A percentile compares a stretch with the other conserved stretches of the same genome.
phyloP scores from a whole-genome alignment of 805 yeast species.

The Nakazawaea pomicola region DNA sequence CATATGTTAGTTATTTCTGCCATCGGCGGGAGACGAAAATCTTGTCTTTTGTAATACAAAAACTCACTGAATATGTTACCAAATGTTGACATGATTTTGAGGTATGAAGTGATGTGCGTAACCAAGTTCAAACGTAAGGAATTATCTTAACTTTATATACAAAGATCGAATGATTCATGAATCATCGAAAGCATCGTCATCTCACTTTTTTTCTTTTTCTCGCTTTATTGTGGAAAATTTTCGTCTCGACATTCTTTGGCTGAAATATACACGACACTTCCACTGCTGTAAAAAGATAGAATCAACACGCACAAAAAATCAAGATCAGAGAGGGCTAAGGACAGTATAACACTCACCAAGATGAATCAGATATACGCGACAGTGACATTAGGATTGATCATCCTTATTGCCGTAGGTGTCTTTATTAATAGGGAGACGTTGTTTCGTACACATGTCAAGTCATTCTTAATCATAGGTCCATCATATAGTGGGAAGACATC shows the following conservation, averaged over 20 bases:
- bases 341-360: background rate
- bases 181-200: conserved; percentile 3
- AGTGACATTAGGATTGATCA: conserved; percentile 12
- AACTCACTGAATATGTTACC: conserved; percentile 45
- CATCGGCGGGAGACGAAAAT: background rate
- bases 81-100: conserved; percentile 62
- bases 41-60: background rate
- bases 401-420: conserved; percentile 14
- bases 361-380: conserved; percentile 3
- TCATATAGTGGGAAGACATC: conserved; percentile 21
- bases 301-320: background rate
- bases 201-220: conserved; percentile 1
- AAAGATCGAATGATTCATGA: background rate
- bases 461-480: conserved; percentile 20
- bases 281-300: background rate
- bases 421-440: conserved; percentile 13
- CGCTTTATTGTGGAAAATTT: too few relatives aligned
- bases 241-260: too few relatives aligned
- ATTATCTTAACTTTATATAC: too few relatives aligned
- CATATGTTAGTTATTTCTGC: background rate
- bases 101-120: too few relatives aligned
- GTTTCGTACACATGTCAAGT: conserved; percentile 13
- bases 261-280: background rate
- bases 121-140: too few relatives aligned
- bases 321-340: background rate